phyloP scores from a whole-genome alignment of 2,329 filamentous ascomycete genomes.

The Ilyonectria destructans region DNA sequence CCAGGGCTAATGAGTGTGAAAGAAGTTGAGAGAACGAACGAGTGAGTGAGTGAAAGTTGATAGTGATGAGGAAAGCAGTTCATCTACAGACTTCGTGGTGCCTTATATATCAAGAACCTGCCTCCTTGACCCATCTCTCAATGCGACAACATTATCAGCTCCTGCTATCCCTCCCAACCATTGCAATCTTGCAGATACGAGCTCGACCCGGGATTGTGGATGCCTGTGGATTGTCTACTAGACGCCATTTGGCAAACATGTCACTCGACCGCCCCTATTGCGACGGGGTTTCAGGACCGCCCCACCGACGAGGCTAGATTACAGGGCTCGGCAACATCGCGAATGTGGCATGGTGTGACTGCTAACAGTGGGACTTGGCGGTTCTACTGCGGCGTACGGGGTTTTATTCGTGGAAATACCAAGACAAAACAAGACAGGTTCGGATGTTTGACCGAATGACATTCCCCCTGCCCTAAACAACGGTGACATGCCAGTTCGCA shows the following conservation, averaged over 20 bases:
- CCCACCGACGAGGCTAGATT: background rate
- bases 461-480: too few species aligned
- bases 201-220: background rate
- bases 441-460: too few species aligned
- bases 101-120: background rate
- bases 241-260: constrained; percentile 5
- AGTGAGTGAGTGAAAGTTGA: constrained; percentile 2
- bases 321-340: background rate
- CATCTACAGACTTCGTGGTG: background rate
- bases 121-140: constrained; percentile 1
- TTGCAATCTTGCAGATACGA: constrained; percentile 8
- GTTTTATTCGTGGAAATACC: too few species aligned
- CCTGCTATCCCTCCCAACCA: background rate
- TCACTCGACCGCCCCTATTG: background rate
- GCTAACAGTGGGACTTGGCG: background rate
- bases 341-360: constrained; percentile 20
- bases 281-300: constrained; percentile 17
- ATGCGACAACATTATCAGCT: background rate
- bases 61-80: constrained; percentile 17
- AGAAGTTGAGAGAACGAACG: constrained; percentile 27
- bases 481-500: too few species aligned
- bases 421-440: too few species aligned
- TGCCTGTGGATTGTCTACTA: constrained; percentile 4
- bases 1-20: constrained; percentile 44
- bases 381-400: too few species aligned